Evolutionary conservation across 2,329 filamentous ascomycete genomes (phyloP).

Genomic region (Penicillium sp.): DNA sequence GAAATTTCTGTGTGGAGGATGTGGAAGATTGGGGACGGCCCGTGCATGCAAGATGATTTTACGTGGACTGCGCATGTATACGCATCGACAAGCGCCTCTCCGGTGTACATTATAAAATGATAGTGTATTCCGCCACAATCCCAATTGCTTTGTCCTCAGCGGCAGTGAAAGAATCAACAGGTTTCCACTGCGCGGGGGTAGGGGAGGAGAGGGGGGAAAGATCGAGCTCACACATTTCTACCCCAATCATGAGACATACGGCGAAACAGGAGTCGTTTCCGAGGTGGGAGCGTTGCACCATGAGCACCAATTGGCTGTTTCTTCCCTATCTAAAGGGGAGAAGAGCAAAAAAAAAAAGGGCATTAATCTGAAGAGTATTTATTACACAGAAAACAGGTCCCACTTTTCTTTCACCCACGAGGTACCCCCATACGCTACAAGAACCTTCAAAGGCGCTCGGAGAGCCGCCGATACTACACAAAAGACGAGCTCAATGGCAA

Average conservation of each 20-base stretch:
- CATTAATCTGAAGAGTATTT: not conserved
- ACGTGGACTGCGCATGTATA: too few relatives aligned
- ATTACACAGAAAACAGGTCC: conserved; percentile 1
- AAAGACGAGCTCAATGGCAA: conserved; percentile 1
- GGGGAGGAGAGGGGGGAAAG: too few relatives aligned
- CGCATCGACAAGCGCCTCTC: too few relatives aligned
- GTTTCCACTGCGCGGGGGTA: conserved; percentile 29
- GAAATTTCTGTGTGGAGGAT: too few relatives aligned
- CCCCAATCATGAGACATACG: conserved; percentile 24
- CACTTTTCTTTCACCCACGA: conserved; percentile 11
- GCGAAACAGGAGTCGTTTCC: conserved; percentile 24
- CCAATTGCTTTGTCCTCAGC: conserved; percentile 20
- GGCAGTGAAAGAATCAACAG: conserved; percentile 21
- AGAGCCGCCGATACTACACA: conserved; percentile 20
- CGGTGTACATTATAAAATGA: too few relatives aligned
- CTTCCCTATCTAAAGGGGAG: conserved; percentile 14
- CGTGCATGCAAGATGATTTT: not conserved
- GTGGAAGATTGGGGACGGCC: not conserved
- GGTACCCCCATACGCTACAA: not conserved
- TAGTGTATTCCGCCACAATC: too few relatives aligned
- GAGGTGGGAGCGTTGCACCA: conserved; percentile 32
- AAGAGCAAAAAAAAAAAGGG: too few relatives aligned
- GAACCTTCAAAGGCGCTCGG: conserved; percentile 11
- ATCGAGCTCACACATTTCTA: conserved; percentile 3
- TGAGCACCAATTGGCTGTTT: conserved; percentile 15